Evolutionary conservation across 495 filamentous ascomycete genomes (phyloP).

Genomic region (Hypomontagnella monticulosa): DNA sequence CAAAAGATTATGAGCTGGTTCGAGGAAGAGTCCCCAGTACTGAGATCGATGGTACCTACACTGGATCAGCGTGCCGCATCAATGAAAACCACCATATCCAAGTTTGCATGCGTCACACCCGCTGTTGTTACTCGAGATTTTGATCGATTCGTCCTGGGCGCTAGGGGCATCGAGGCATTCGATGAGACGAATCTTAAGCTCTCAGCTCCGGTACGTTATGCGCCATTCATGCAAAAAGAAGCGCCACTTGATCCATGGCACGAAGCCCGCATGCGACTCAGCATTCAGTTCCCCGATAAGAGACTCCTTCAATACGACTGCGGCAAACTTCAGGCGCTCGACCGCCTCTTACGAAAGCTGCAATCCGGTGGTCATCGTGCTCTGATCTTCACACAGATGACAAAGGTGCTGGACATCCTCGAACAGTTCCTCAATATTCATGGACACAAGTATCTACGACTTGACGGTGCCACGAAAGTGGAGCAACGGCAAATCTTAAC

Average conservation of each 20-base stretch:
- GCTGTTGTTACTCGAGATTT: conserved; percentile 84
- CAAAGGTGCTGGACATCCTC: conserved; percentile 95
- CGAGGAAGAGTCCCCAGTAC: conserved; percentile 71
- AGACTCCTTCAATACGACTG: conserved; percentile 96
- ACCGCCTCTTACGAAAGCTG: conserved; percentile 83
- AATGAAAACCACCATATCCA: conserved; percentile 78
- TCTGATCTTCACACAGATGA: conserved; percentile 99
- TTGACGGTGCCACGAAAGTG: conserved; percentile 93
- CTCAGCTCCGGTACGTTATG: conserved; percentile 55
- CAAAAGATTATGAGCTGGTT: conserved; percentile 75
- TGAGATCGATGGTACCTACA: conserved; percentile 76
- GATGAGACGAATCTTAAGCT: conserved; percentile 59
- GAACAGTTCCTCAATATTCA: conserved; percentile 99
- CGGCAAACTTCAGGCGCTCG: conserved; percentile 93
- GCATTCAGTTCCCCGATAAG: conserved; percentile 97
- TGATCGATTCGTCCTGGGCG: conserved; percentile 69
- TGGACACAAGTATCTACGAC: conserved; percentile 92
- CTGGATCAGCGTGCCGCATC: conserved; percentile 74
- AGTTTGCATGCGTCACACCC: conserved; percentile 92
- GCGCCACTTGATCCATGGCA: conserved; percentile 81
- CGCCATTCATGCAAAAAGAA: conserved; percentile 63
- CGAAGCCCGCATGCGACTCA: conserved; percentile 88
- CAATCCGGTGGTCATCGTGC: conserved; percentile 92
- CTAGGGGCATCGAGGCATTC: conserved; percentile 67
- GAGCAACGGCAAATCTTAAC: conserved; percentile 96